These are phyloP conservation scores for Calocera viscosa DNA, from an alignment of 768 basidiomycete genomes.

Conservation along the genomic window DNA sequence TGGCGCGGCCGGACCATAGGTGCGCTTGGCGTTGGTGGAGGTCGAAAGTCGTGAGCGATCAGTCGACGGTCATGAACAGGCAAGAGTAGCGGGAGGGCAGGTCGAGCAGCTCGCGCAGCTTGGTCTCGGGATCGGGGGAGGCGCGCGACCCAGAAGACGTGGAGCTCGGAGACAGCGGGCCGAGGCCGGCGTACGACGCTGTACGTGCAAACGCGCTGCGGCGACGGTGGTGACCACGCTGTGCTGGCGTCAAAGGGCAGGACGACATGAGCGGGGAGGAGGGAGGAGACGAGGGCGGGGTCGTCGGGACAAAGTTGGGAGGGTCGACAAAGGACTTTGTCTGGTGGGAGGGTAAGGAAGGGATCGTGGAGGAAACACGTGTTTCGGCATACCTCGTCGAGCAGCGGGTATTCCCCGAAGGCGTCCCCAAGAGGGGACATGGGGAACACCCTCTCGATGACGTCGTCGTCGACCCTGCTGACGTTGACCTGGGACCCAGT, in stretches of 20 bases:
- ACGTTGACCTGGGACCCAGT: conserved; percentile 32
- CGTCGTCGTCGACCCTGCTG: conserved; percentile 19
- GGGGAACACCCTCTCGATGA: conserved; percentile 26
- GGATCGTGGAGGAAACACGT: background rate
- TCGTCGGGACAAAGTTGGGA: background rate
- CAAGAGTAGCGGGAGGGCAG: conserved; percentile 1
- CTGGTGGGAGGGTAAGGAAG: background rate
- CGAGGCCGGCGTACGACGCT: background rate
- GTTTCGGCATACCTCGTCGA: conserved; percentile 19
- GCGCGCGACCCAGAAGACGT: background rate
- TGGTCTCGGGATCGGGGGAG: background rate
- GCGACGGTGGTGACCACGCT: background rate
- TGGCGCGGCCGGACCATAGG: background rate
- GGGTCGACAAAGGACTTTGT: conserved; percentile 1
- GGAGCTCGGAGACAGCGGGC: background rate
- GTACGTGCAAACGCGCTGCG: background rate
- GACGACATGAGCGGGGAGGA: background rate
- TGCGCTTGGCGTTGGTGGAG: background rate
- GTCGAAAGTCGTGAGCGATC: background rate
- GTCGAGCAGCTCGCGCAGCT: background rate
- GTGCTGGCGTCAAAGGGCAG: background rate
- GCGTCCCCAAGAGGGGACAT: conserved; percentile 17
- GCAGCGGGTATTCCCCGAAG: conserved; percentile 30
- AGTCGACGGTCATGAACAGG: background rate
- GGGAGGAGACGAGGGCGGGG: background rate